A percentile compares a stretch with the other conserved stretches of the same genome.
These are phyloP conservation scores for Neurospora intermedia DNA, from an alignment of 495 filamentous ascomycete species.

Conservation along the genomic window DNA sequence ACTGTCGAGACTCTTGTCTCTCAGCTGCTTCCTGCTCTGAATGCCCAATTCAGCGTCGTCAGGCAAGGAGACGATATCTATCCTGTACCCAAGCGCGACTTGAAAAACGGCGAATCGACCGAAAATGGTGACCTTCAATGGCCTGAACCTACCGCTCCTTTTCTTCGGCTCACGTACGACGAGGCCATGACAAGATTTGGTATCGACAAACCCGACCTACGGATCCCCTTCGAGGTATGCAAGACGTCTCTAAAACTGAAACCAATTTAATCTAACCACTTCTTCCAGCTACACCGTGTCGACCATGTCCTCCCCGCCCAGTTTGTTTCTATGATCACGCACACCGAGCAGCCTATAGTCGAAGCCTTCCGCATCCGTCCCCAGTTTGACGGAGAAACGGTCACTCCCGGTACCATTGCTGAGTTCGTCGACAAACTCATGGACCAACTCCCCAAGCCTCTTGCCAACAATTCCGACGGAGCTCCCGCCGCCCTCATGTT, in stretches of 20 bases:
- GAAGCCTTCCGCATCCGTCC: conserved; percentile 58
- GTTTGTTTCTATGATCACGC: conserved; percentile 61
- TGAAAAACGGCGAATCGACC: background rate
- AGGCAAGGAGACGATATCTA: conserved; percentile 10
- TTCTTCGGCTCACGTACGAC: conserved; percentile 50
- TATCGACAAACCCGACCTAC: conserved; percentile 83
- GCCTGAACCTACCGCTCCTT: conserved; percentile 7
- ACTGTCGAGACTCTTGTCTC: conserved; percentile 55
- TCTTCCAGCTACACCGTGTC: conserved; percentile 48
- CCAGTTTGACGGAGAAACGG: conserved; percentile 8
- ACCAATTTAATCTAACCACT: conserved; percentile 8
- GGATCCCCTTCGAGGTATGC: conserved; percentile 42
- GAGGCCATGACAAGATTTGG: conserved; percentile 74
- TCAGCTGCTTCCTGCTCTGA: conserved; percentile 40
- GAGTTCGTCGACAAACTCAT: conserved; percentile 61
- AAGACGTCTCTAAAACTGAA: background rate
- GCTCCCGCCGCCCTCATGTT: conserved; percentile 66
- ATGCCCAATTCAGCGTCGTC: conserved; percentile 22
- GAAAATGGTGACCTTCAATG: conserved; percentile 1
- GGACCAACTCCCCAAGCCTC: conserved; percentile 48
- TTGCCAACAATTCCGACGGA: conserved; percentile 56
- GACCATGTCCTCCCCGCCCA: conserved; percentile 52
- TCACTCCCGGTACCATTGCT: conserved; percentile 6
- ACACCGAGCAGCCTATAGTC: conserved; percentile 49
- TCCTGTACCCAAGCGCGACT: conserved; percentile 13